Evolutionary conservation across 805 yeast genomes (phyloP).

Genomic region (Yarrowia phangngaensis): DNA sequence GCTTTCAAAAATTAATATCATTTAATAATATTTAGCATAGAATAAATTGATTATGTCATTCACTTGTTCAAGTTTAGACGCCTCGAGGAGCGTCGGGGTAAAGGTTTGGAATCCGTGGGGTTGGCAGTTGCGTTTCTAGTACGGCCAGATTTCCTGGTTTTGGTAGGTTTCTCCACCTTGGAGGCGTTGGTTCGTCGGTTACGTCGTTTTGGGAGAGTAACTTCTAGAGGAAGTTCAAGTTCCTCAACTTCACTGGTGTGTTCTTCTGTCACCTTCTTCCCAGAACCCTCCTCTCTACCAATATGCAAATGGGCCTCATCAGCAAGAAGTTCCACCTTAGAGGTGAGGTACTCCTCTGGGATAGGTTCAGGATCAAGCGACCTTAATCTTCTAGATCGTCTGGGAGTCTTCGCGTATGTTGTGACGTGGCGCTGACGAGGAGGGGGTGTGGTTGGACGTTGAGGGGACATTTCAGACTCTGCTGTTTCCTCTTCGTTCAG

Average conservation of each 20-base stretch:
- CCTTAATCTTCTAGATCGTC: slow-evolving; percentile 12
- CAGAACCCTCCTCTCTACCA: slow-evolving; percentile 1
- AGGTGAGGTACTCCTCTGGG: slow-evolving; percentile 12
- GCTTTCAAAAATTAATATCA: too few relatives aligned
- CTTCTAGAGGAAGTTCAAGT: background rate
- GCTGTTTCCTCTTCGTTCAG: too few relatives aligned
- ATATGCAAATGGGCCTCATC: slow-evolving; percentile 15
- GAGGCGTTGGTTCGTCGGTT: background rate
- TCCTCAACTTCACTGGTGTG: background rate
- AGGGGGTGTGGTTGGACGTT: slow-evolving; percentile 1
- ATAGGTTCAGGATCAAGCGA: slow-evolving; percentile 24
- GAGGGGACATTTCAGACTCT: too few relatives aligned
- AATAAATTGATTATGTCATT: too few relatives aligned
- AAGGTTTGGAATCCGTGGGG: slow-evolving; percentile 1
- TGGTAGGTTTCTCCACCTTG: slow-evolving; percentile 12
- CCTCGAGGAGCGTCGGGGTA: slow-evolving; percentile 16
- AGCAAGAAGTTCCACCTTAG: slow-evolving; percentile 14
- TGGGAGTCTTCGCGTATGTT: slow-evolving; percentile 6
- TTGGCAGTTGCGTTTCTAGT: background rate
- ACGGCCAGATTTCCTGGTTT: background rate
- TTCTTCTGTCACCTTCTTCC: background rate
- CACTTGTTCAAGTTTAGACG: slow-evolving; percentile 12
- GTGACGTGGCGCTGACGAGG: slow-evolving; percentile 4
- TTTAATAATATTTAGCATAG: too few relatives aligned
- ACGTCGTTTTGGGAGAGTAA: slow-evolving; percentile 7